phyloP scores from a whole-genome alignment of 2,329 filamentous ascomycete genomes.

The Cladosporium velox region DNA sequence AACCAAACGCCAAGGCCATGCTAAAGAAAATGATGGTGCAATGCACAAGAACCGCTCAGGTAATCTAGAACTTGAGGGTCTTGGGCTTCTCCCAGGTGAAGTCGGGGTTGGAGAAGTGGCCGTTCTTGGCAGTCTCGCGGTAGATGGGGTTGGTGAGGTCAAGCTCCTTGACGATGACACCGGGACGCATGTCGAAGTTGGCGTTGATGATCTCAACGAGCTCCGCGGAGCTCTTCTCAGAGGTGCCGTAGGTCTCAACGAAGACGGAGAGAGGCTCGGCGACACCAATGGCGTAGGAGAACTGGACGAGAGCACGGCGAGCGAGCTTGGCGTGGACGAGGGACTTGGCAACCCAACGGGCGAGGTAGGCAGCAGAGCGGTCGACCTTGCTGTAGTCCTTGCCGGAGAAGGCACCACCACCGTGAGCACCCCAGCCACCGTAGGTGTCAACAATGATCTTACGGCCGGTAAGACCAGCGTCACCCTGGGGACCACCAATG shows the following conservation, averaged over 20 bases:
- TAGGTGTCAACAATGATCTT: conserved; percentile 99
- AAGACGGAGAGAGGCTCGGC: conserved; percentile 97
- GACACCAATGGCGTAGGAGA: conserved; percentile 99
- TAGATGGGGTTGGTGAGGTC: conserved; percentile 96
- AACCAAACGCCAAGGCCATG: conserved; percentile 17
- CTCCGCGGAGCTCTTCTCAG: conserved; percentile 83
- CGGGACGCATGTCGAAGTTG: conserved; percentile 97
- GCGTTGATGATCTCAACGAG: conserved; percentile 89
- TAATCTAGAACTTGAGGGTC: conserved; percentile 79
- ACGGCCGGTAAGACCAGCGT: conserved; percentile 95
- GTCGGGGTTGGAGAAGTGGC: conserved; percentile 97
- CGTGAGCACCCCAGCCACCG: conserved; percentile 99
- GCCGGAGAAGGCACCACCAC: conserved; percentile 99
- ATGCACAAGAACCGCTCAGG: conserved; percentile 7
- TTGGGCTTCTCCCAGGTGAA: conserved; percentile 99
- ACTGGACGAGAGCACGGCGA: conserved; percentile 91
- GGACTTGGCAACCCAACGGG: conserved; percentile 98
- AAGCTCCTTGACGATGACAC: conserved; percentile 98
- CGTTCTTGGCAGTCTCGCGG: conserved; percentile 98
- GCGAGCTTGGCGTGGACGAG: conserved; percentile 85
- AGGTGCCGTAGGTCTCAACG: conserved; percentile 97
- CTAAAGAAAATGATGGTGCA: conserved; percentile 14
- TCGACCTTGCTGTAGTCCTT: conserved; percentile 99
- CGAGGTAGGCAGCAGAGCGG: conserved; percentile 95
- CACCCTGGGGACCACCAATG: conserved; percentile 98